A percentile compares a stretch with the other conserved stretches of the same genome.
phyloP scores from a whole-genome alignment of 2,329 filamentous ascomycete genomes.

The Aspergillus sp. region DNA sequence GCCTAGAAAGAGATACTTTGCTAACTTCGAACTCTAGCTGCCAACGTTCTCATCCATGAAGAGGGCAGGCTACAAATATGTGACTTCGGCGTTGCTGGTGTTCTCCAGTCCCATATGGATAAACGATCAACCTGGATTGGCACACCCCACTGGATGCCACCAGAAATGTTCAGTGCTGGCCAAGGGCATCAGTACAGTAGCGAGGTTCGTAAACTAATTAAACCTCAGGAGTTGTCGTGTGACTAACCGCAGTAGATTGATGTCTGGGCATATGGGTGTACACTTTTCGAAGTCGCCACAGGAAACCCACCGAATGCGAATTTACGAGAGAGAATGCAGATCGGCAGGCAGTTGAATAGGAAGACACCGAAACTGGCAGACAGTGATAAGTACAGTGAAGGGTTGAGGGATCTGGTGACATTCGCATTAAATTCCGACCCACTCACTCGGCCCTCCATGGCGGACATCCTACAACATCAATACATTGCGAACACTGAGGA shows the following conservation, averaged over 20 bases:
- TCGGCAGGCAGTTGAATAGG: conserved; percentile 45
- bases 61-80: conserved; percentile 63
- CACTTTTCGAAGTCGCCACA: conserved; percentile 50
- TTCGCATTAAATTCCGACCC: conserved; percentile 47
- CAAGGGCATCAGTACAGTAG: conserved; percentile 48
- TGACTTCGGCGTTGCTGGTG: conserved; percentile 66
- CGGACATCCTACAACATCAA: conserved; percentile 45
- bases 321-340: conserved; percentile 48
- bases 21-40: conserved; percentile 42
- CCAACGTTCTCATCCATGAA: conserved; percentile 64
- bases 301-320: conserved; percentile 51
- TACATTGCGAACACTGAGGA: conserved; percentile 46
- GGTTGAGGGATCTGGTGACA: conserved; percentile 46
- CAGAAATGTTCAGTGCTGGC: conserved; percentile 52
- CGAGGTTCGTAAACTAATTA: conserved; percentile 36
- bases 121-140: conserved; percentile 66
- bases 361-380: conserved; percentile 42
- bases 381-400: conserved; percentile 43
- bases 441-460: conserved; percentile 46
- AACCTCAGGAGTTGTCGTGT: background rate
- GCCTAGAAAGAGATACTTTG: background rate
- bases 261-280: conserved; percentile 53
- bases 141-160: conserved; percentile 67
- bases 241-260: conserved; percentile 40
- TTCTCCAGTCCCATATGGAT: conserved; percentile 58